Evolutionary conservation across 73 alveolate genomes (phyloP).

Genomic region (Paramecium caudatum): DNA sequence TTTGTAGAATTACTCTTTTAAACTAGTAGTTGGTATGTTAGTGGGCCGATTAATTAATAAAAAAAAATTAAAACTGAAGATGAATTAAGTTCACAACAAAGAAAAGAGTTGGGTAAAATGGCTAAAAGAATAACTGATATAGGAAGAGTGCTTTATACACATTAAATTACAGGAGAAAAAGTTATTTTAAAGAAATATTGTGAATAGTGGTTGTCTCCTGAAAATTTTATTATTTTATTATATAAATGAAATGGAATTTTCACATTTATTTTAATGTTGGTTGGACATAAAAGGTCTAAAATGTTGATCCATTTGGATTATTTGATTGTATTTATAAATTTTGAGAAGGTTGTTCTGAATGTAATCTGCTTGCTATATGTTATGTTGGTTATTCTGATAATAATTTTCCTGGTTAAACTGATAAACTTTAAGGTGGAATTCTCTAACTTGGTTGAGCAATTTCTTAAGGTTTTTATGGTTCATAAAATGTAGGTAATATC

Average conservation of each 20-base stretch:
- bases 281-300: background rate
- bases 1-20: constrained; percentile 46
- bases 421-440: background rate
- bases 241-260: no score
- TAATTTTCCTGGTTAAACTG: background rate
- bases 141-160: constrained; percentile 65
- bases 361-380: background rate
- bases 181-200: background rate
- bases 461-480: background rate
- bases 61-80: constrained; percentile 48
- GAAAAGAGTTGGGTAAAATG: constrained; percentile 65
- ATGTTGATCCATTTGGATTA: background rate
- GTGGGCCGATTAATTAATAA: constrained; percentile 63
- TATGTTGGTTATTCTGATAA: background rate
- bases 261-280: background rate
- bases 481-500: background rate
- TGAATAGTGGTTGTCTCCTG: background rate
- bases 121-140: constrained; percentile 75
- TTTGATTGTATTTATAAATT: no score
- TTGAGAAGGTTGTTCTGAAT: background rate
- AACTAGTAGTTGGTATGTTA: constrained; percentile 75
- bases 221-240: constrained; percentile 10
- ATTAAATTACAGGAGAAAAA: constrained; percentile 20
- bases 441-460: background rate
- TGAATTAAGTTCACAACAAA: constrained; percentile 41